Conservation (phyloP, 2,329 filamentous ascomycete species). For the Chaetothyriales sp. region DNA sequence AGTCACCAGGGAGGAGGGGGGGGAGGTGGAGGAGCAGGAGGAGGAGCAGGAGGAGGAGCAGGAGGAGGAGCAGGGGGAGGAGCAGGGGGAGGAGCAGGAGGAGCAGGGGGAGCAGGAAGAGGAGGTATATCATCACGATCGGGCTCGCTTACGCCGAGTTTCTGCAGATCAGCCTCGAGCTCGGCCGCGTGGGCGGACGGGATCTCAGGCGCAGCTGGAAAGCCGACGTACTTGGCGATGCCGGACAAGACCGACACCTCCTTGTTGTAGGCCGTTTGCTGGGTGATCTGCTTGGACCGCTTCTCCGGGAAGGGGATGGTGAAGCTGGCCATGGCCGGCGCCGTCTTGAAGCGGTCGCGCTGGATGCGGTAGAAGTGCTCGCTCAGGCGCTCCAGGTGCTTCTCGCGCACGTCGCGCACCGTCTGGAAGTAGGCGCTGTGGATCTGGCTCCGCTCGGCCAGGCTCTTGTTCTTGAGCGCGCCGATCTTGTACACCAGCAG, state of each 20-base stretch:
- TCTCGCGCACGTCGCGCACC: slow-evolving; percentile 69
- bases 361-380: slow-evolving; percentile 89
- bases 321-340: slow-evolving; percentile 68
- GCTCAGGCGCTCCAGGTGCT: slow-evolving; percentile 64
- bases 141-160: slow-evolving; percentile 63
- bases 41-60: too few relatives aligned
- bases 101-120: too few relatives aligned
- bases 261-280: slow-evolving; percentile 84
- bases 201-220: slow-evolving; percentile 85
- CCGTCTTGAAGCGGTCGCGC: slow-evolving; percentile 65
- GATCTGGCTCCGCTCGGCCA: slow-evolving; percentile 72
- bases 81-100: too few relatives aligned
- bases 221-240: slow-evolving; percentile 87
- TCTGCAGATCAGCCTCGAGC: slow-evolving; percentile 72
- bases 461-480: slow-evolving; percentile 58
- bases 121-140: too few relatives aligned
- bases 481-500: slow-evolving; percentile 61
- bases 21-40: too few relatives aligned
- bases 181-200: slow-evolving; percentile 57
- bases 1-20: neutral
- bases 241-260: slow-evolving; percentile 87
- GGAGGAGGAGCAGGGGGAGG: too few relatives aligned
- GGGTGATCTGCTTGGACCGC: slow-evolving; percentile 61
- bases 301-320: slow-evolving; percentile 67
- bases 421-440: slow-evolving; percentile 85